These are phyloP conservation scores for Trametes meyenii DNA, from an alignment of 768 basidiomycete genomes.

Conservation along the genomic window DNA sequence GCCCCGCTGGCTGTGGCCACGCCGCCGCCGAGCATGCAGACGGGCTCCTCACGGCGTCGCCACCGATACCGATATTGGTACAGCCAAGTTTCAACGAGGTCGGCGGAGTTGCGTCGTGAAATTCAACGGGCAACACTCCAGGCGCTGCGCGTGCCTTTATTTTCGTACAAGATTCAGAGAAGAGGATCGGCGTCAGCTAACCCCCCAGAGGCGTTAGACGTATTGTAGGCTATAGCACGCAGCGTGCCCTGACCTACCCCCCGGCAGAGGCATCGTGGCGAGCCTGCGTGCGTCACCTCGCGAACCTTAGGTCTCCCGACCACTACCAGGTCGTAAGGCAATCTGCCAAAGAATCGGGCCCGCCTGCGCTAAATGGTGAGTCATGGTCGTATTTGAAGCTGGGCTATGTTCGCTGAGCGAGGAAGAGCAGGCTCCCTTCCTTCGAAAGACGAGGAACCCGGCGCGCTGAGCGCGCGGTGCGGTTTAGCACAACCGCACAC, in stretches of 20 bases:
- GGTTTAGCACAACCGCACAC: too few species aligned
- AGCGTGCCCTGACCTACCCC: background rate
- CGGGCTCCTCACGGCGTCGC: background rate
- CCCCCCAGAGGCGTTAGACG: slow-evolving; percentile 11
- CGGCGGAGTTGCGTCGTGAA: too few species aligned
- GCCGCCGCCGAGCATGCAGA: background rate
- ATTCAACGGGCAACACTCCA: background rate
- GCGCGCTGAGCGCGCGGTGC: background rate
- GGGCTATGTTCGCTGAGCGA: background rate
- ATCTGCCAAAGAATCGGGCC: slow-evolving; percentile 1
- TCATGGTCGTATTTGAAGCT: background rate
- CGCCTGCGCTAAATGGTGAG: background rate
- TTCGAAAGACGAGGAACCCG: slow-evolving; percentile 15
- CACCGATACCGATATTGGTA: too few species aligned
- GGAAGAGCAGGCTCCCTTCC: background rate
- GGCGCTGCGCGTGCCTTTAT: background rate
- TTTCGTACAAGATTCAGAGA: background rate
- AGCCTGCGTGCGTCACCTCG: background rate
- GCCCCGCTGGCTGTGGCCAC: background rate
- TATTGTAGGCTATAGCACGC: background rate
- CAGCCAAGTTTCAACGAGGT: too few species aligned
- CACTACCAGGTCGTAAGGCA: background rate
- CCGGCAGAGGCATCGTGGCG: background rate
- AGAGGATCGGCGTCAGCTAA: slow-evolving; percentile 6
- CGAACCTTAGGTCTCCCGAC: background rate